A percentile compares a stretch with the other conserved stretches of the same genome.
Evolutionary conservation across 2,329 filamentous ascomycete genomes (phyloP).

Genomic region (Xylariaceae sp.): DNA sequence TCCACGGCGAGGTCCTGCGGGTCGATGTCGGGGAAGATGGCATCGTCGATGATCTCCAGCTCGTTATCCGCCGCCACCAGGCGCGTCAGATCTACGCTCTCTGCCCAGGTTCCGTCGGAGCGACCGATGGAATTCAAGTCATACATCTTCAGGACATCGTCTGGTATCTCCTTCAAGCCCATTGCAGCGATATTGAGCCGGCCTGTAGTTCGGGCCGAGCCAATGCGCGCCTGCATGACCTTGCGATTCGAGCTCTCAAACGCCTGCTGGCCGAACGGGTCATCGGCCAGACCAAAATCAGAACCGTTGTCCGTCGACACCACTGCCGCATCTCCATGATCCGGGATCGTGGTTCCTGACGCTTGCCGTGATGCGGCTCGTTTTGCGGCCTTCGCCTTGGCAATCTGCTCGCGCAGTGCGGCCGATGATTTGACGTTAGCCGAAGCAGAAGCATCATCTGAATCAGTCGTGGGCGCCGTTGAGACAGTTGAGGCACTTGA

Average conservation of each 20-base stretch:
- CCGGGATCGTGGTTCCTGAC: slow-evolving; percentile 14
- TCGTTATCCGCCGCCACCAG: slow-evolving; percentile 89
- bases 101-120: slow-evolving; percentile 70
- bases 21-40: slow-evolving; percentile 68
- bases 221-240: slow-evolving; percentile 65
- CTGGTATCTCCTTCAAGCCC: slow-evolving; percentile 69
- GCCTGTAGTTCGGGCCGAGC: slow-evolving; percentile 66
- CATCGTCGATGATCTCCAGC: slow-evolving; percentile 63
- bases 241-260: slow-evolving; percentile 54
- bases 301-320: slow-evolving; percentile 42
- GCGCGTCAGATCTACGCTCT: slow-evolving; percentile 78
- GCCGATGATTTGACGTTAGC: slow-evolving; percentile 60
- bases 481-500: slow-evolving; percentile 31
- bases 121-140: slow-evolving; percentile 61
- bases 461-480: slow-evolving; percentile 29
- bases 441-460: slow-evolving; percentile 23
- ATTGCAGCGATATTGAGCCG: slow-evolving; percentile 83
- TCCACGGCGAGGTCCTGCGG: slow-evolving; percentile 40
- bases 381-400: slow-evolving; percentile 80
- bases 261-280: slow-evolving; percentile 64
- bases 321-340: slow-evolving; percentile 29
- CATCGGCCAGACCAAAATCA: slow-evolving; percentile 50
- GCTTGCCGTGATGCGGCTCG: slow-evolving; percentile 41
- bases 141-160: slow-evolving; percentile 86
- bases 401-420: slow-evolving; percentile 82